Percentiles rank a stretch among this genome's conserved stretches.
Evolutionary conservation across 2,329 filamentous ascomycete species (phyloP).

Genomic region (Sordariomycetes sp.): DNA sequence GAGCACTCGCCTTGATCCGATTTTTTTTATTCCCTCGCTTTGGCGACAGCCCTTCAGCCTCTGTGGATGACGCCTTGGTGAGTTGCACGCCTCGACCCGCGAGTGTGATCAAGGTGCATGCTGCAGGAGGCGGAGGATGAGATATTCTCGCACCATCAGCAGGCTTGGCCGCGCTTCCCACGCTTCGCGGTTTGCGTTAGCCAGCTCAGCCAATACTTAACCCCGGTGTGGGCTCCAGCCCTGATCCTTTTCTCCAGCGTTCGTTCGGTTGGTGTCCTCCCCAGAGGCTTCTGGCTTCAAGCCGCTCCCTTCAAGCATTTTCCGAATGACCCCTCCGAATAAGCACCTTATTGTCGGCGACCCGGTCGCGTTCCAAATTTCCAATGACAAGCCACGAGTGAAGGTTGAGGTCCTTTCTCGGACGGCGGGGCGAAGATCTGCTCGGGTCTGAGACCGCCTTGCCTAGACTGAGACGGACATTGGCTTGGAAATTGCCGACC

Average conservation of each 20-base stretch:
- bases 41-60: not conserved
- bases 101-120: not conserved
- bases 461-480: not conserved
- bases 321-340: not conserved
- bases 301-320: not conserved
- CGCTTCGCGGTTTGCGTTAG: not conserved
- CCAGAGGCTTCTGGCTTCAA: not conserved
- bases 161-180: not conserved
- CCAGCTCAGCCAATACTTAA: not conserved
- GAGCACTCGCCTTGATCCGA: not conserved
- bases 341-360: not conserved
- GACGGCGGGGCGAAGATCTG: not conserved
- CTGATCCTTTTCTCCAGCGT: not conserved
- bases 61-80: not conserved
- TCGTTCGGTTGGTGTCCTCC: not conserved
- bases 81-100: not conserved
- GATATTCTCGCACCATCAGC: not conserved
- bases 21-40: too few relatives aligned
- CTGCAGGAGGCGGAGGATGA: not conserved
- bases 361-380: not conserved
- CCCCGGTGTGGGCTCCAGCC: not conserved
- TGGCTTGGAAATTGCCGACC: not conserved
- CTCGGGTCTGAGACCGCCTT: not conserved
- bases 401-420: not conserved
- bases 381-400: not conserved